Percentiles rank a stretch among this genome's conserved stretches.
Conservation (phyloP, 164 flowering plant genomes). For the Magnolia changhungtana region DNA sequence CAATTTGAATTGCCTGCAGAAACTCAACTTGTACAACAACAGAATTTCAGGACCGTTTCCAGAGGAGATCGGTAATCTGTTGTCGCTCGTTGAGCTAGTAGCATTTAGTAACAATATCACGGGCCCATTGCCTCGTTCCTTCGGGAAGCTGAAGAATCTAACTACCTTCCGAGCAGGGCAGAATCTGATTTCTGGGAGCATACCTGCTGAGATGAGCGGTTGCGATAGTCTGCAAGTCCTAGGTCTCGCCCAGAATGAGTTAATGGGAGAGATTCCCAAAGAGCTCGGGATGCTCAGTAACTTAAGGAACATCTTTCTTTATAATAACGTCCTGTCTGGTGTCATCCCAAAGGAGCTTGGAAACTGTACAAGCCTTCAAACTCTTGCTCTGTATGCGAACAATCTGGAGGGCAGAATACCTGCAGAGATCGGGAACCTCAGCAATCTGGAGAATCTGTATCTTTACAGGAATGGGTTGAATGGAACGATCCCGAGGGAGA, state of each 20-base stretch:
- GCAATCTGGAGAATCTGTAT: slow-evolving; percentile 46
- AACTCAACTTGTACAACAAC: slow-evolving; percentile 64
- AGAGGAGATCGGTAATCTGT: slow-evolving; percentile 64
- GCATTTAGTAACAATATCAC: slow-evolving; percentile 73
- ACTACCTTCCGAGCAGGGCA: slow-evolving; percentile 77
- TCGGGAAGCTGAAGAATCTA: slow-evolving; percentile 73
- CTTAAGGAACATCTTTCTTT: slow-evolving; percentile 57
- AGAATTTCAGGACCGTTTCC: slow-evolving; percentile 68
- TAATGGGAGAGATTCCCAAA: slow-evolving; percentile 65
- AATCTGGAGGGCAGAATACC: slow-evolving; percentile 71
- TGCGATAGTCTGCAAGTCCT: slow-evolving; percentile 56
- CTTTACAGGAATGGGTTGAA: slow-evolving; percentile 76
- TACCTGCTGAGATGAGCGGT: slow-evolving; percentile 63
- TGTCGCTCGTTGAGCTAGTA: slow-evolving; percentile 53
- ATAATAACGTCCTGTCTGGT: slow-evolving; percentile 69
- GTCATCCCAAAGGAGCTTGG: slow-evolving; percentile 69
- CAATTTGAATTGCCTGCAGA: slow-evolving; percentile 25
- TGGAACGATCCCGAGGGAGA: slow-evolving; percentile 76
- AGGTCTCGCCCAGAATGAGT: slow-evolving; percentile 77
- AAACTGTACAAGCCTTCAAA: slow-evolving; percentile 59
- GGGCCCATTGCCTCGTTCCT: slow-evolving; percentile 65
- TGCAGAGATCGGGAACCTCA: slow-evolving; percentile 59
- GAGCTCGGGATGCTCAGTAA: slow-evolving; percentile 67
- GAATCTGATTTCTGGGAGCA: slow-evolving; percentile 66
- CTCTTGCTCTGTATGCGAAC: slow-evolving; percentile 72